Percentiles rank a stretch among this genome's conserved stretches.
These are phyloP conservation scores for Melampsora larici-populina DNA, from an alignment of 1,284 basidiomycete species.

Conservation along the genomic window DNA sequence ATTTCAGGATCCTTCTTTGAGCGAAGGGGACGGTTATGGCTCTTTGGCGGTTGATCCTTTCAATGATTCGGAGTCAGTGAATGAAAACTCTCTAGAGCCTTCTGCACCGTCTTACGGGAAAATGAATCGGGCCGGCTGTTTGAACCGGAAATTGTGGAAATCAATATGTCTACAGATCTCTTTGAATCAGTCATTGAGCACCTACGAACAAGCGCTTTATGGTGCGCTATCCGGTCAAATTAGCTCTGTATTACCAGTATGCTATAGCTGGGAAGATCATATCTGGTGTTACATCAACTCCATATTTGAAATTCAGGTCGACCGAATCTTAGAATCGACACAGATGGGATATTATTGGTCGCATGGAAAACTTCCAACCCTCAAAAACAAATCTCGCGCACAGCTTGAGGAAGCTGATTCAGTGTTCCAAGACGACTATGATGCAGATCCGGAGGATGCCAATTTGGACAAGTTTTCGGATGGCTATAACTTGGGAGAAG, in stretches of 20 bases:
- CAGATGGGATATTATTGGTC: conserved; percentile 41
- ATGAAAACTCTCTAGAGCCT: conserved; percentile 56
- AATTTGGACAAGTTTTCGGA: conserved; percentile 52
- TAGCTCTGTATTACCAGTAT: conserved; percentile 68
- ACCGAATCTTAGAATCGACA: conserved; percentile 55
- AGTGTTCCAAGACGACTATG: conserved; percentile 48
- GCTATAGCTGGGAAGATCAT: conserved; percentile 87
- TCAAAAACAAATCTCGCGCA: neutral
- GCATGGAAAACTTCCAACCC: conserved; percentile 17
- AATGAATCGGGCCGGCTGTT: conserved; percentile 40
- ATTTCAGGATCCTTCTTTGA: conserved; percentile 64
- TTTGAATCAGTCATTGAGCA: conserved; percentile 65
- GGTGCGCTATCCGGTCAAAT: conserved; percentile 84
- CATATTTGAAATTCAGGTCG: conserved; percentile 75
- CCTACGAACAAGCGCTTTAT: conserved; percentile 76
- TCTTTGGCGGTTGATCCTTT: conserved; percentile 27
- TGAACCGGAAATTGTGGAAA: conserved; percentile 75
- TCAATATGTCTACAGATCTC: conserved; percentile 73
- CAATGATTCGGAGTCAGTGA: conserved; percentile 52
- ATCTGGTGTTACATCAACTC: conserved; percentile 87
- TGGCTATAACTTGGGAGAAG: neutral
- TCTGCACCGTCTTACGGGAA: conserved; percentile 5
- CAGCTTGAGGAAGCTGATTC: conserved; percentile 44
- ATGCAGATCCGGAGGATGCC: conserved; percentile 50
- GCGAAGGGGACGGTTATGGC: conserved; percentile 58